Evolutionary conservation across 345 rosid species (phyloP), one percentile per base, ranked within the genome.

Genomic region (Eutrema japonicum): DNA sequence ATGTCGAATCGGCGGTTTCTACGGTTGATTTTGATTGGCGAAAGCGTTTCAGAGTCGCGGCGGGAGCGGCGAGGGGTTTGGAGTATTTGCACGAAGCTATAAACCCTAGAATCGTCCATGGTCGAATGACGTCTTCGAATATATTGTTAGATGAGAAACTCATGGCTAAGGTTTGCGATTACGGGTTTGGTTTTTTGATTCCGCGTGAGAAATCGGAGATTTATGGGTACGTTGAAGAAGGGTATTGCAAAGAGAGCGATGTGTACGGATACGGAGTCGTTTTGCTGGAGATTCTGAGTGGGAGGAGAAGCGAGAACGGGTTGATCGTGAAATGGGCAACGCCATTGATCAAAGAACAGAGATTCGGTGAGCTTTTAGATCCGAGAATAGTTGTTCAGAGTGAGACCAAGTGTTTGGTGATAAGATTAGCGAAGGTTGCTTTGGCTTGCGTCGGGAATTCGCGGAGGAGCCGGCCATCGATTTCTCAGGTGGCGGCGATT

Each of bases 191-290:
- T 2, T 93, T 84, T 73, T 63, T 93, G 80, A 80, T 80, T 2
- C 84, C 83, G 5, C 73, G 73, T 13, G 89, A 89, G 78, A 87
- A 73, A 37, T 83, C 77, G 42, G 93, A 85, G 58, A 47, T 86
- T 10, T 49, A 27, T 11, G 87, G 91, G 53, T 83, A 80, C 32
- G 80, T 83, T 4, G 98, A 92, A 50, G 95, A 85, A 37, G 95
- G 89, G 29, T 84, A 85, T 67, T 81, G 87, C 56, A 93, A 85
- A 71, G 96, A 81, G 76, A 83, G 88, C 26, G 98, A 90, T 60
- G 89, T 93, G 38, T 93, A 82, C 47, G 91, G 96, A 26, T 91
- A 81, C 66, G 98, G 98, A 36, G 89, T 93, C 77, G 84, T 91
- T 36, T 74, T 93, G 77, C 60, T 93, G 32, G 97, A 91, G 88